Percentiles rank a stretch among this genome's conserved stretches.
phyloP scores from a whole-genome alignment of 177 flowering plant genomes.

The Telopea speciosissima region DNA sequence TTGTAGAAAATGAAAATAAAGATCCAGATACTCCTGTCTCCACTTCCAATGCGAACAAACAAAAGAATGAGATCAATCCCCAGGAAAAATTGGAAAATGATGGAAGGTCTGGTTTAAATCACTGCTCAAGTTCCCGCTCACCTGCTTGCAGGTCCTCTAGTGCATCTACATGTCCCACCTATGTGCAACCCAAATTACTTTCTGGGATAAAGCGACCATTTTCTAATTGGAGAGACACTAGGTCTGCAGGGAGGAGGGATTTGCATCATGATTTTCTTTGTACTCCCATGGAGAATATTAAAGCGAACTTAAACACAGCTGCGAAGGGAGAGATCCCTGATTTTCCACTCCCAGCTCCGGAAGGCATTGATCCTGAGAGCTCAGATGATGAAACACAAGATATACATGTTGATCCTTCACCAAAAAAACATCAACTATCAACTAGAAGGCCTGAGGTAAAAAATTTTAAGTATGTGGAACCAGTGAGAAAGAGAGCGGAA shows the following conservation, averaged over 20 bases:
- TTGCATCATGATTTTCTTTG: conserved; percentile 95
- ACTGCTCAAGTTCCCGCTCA: conserved; percentile 23
- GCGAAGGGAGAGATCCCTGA: conserved; percentile 31
- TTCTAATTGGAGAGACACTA: conserved; percentile 76
- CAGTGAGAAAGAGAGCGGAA: conserved; percentile 82
- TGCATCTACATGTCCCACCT: conserved; percentile 21
- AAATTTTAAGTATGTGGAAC: conserved; percentile 66
- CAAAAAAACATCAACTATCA: conserved; percentile 28
- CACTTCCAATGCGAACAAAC: conserved; percentile 17
- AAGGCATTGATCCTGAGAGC: conserved; percentile 28
- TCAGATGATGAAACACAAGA: conserved; percentile 86
- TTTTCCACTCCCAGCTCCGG: conserved; percentile 23
- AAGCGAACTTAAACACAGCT: conserved; percentile 40
- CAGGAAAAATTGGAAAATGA: conserved; percentile 24
- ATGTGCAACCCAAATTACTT: conserved; percentile 25
- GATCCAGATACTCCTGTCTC: conserved; percentile 15
- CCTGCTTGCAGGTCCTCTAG: conserved; percentile 22
- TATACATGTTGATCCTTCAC: conserved; percentile 22
- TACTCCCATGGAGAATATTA: conserved; percentile 74
- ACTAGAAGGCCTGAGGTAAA: conserved; percentile 27
- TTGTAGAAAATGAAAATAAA: conserved; percentile 23
- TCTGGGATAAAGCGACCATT: conserved; percentile 50
- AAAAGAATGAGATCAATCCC: conserved; percentile 19
- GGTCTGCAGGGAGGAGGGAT: conserved; percentile 59
- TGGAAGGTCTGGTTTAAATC: conserved; percentile 16